phyloP scores from a whole-genome alignment of 1,284 basidiomycete species.

The Cystobasidium sp. region DNA sequence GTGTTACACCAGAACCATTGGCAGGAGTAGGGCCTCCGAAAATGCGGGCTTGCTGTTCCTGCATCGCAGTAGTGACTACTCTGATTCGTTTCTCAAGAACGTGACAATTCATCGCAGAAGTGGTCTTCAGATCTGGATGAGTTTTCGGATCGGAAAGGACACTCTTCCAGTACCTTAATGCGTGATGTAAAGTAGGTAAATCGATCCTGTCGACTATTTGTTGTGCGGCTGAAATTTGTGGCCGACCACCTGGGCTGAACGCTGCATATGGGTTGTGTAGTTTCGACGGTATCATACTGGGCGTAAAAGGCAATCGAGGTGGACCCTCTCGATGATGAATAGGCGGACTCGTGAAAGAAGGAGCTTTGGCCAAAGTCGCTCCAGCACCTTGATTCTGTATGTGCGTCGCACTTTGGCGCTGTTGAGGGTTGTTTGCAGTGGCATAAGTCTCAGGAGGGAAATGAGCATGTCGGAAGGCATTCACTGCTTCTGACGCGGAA shows the following conservation, averaged over 20 bases:
- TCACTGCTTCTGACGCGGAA: neutral
- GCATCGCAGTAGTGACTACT: neutral
- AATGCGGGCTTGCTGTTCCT: neutral
- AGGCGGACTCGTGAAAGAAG: slow-evolving; percentile 10
- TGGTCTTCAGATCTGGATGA: neutral
- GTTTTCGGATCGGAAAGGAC: neutral
- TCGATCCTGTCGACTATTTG: slow-evolving; percentile 2
- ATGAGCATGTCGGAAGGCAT: neutral
- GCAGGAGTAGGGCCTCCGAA: neutral
- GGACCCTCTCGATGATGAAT: neutral
- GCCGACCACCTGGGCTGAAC: neutral
- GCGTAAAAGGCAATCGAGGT: neutral
- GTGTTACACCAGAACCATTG: too few relatives aligned
- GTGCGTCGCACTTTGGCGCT: neutral
- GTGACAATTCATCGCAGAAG: slow-evolving; percentile 14
- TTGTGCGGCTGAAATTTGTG: neutral
- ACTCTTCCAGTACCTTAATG: slow-evolving; percentile 11
- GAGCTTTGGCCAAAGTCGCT: slow-evolving; percentile 3
- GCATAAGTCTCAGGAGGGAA: slow-evolving; percentile 9
- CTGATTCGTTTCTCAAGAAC: slow-evolving; percentile 6
- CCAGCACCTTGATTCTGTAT: slow-evolving; percentile 4
- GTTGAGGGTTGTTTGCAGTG: neutral
- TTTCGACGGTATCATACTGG: neutral
- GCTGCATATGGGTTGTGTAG: slow-evolving; percentile 7
- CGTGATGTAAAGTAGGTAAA: slow-evolving; percentile 7